Percentiles rank a stretch among this genome's conserved stretches.
Conservation (phyloP, 139 green algal species). For the Coelastrella sp. region DNA sequence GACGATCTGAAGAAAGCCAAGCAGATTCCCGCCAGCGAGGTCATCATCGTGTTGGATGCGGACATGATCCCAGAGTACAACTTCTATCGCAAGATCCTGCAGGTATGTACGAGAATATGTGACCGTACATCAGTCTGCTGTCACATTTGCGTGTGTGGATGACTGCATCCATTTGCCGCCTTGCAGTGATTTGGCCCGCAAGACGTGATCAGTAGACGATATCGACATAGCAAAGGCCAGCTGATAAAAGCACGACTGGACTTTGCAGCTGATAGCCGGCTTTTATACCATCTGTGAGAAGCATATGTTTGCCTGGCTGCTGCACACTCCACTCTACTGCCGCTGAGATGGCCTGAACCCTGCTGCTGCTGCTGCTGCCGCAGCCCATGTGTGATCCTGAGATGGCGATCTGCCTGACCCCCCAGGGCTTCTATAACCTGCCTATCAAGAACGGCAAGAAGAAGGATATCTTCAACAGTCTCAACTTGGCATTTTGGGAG, state of each 20-base stretch:
- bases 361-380: conserved; percentile 73
- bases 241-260: background rate
- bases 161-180: no score
- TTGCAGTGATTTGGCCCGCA: no score
- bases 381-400: conserved; percentile 55
- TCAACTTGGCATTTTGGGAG: conserved; percentile 79
- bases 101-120: no score
- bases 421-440: conserved; percentile 87
- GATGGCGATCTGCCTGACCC: conserved; percentile 53
- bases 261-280: no score
- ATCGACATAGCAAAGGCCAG: background rate
- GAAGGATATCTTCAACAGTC: conserved; percentile 88
- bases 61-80: conserved; percentile 53
- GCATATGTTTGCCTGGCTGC: no score
- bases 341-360: background rate
- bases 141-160: no score
- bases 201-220: no score
- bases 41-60: conserved; percentile 53
- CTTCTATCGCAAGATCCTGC: conserved; percentile 3
- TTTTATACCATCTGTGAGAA: no score
- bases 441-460: conserved; percentile 43
- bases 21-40: conserved; percentile 5
- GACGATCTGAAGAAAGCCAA: background rate
- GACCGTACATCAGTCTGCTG: no score
- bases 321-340: no score